These are phyloP conservation scores for Coemansia sp. DNA, from an alignment of 192 early-diverging fungal species.

Conservation along the genomic window DNA sequence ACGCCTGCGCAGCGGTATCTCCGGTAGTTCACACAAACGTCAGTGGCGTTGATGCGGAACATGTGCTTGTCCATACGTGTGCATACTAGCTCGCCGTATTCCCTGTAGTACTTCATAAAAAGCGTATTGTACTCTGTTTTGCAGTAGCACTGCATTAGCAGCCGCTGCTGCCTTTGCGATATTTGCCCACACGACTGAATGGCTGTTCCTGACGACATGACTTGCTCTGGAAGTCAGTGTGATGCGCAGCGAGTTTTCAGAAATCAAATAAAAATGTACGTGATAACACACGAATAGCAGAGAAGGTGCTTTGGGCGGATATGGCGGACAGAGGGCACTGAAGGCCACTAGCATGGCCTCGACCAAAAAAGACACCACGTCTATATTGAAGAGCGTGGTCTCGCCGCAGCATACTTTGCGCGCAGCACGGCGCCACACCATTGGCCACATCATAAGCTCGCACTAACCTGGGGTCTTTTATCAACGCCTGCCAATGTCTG, in stretches of 20 bases:
- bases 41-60: conserved; percentile 17
- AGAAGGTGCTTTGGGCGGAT: not conserved
- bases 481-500: not conserved
- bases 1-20: conserved; percentile 25
- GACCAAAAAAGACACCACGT: not conserved
- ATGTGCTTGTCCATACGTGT: conserved; percentile 25
- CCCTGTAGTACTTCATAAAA: conserved; percentile 25
- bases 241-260: not conserved
- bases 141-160: conserved; percentile 41
- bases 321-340: not conserved
- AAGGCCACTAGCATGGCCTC: not conserved
- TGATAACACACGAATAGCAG: not conserved
- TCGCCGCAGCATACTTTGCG: not conserved
- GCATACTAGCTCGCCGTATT: conserved; percentile 13
- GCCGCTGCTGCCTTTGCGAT: conserved; percentile 20
- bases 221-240: not conserved
- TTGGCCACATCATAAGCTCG: not conserved
- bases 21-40: conserved; percentile 17
- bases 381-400: conserved; percentile 4
- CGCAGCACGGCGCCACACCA: not conserved
- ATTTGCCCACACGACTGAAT: conserved; percentile 26
- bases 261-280: not conserved
- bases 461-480: not conserved
- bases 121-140: conserved; percentile 32
- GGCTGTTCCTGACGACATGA: conserved; percentile 4